These are phyloP conservation scores for Periconia sp. DNA, from an alignment of 2,329 filamentous ascomycete species.

Conservation along the genomic window DNA sequence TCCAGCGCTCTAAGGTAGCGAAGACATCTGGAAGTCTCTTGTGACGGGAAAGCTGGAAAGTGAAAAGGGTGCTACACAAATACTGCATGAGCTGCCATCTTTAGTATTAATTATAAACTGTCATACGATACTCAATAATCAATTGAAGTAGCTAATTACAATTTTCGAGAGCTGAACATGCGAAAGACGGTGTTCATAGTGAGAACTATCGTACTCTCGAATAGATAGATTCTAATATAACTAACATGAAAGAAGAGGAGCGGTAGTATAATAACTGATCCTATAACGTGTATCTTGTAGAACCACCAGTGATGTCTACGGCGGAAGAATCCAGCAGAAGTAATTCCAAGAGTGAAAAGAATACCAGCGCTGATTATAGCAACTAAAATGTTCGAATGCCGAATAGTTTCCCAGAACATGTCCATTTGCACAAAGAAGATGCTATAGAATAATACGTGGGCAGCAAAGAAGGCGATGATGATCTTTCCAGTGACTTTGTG, in stretches of 20 bases:
- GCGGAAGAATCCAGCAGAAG: constrained; percentile 1
- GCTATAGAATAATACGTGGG: background rate
- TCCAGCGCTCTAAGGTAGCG: no score
- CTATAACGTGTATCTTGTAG: constrained; percentile 5
- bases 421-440: constrained; percentile 1
- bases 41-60: no score
- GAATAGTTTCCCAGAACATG: background rate
- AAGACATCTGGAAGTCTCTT: no score
- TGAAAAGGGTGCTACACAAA: no score
- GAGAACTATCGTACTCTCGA: constrained; percentile 1
- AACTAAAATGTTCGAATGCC: background rate
- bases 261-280: constrained; percentile 4
- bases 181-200: background rate
- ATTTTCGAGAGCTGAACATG: background rate
- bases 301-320: constrained; percentile 4
- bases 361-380: constrained; percentile 2
- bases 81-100: no score
- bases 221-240: constrained; percentile 3
- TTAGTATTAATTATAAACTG: no score
- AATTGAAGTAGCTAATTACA: no score
- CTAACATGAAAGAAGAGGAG: constrained; percentile 3
- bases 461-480: constrained; percentile 1
- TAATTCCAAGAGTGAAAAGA: constrained; percentile 1
- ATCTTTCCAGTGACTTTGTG: constrained; percentile 4
- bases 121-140: no score